Evolutionary conservation across 1,139 yeast genomes (phyloP).

Genomic region (Barnettozyma hawaiiensis): DNA sequence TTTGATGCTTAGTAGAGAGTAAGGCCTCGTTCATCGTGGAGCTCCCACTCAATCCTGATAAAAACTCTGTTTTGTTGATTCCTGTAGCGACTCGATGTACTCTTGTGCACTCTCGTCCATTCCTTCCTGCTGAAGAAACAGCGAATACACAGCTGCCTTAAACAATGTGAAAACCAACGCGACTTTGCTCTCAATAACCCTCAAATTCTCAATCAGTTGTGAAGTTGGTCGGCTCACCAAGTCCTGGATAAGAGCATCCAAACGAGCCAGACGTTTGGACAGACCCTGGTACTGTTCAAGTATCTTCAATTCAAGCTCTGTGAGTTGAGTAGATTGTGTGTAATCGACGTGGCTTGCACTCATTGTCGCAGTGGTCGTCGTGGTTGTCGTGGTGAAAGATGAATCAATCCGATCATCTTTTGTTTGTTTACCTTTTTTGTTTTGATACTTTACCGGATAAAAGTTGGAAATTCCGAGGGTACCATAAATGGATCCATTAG

Average conservation of each 20-base stretch:
- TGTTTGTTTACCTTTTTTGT: too few relatives aligned
- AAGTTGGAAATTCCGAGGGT: neutral
- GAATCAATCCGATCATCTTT: too few relatives aligned
- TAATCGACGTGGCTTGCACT: conserved; percentile 28
- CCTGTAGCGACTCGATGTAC: conserved; percentile 15
- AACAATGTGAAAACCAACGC: conserved; percentile 60
- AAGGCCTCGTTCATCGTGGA: too few relatives aligned
- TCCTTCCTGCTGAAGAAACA: conserved; percentile 40
- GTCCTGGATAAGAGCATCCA: conserved; percentile 17
- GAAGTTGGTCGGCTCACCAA: conserved; percentile 22
- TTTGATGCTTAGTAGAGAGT: conserved; percentile 30
- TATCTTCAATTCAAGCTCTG: conserved; percentile 37
- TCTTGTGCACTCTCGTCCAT: conserved; percentile 19
- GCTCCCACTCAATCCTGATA: conserved; percentile 6
- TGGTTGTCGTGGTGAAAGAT: too few relatives aligned
- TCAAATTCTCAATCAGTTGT: conserved; percentile 41
- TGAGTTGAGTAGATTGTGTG: conserved; percentile 30
- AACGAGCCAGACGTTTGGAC: conserved; percentile 36
- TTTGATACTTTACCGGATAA: too few relatives aligned
- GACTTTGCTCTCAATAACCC: conserved; percentile 58
- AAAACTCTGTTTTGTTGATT: conserved; percentile 19
- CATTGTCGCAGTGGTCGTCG: neutral
- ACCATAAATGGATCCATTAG: neutral
- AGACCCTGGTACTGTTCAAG: conserved; percentile 44
- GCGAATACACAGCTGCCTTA: conserved; percentile 63